Conservation (phyloP, 2,329 filamentous ascomycete species). For the Pleoardoris graminearum region DNA sequence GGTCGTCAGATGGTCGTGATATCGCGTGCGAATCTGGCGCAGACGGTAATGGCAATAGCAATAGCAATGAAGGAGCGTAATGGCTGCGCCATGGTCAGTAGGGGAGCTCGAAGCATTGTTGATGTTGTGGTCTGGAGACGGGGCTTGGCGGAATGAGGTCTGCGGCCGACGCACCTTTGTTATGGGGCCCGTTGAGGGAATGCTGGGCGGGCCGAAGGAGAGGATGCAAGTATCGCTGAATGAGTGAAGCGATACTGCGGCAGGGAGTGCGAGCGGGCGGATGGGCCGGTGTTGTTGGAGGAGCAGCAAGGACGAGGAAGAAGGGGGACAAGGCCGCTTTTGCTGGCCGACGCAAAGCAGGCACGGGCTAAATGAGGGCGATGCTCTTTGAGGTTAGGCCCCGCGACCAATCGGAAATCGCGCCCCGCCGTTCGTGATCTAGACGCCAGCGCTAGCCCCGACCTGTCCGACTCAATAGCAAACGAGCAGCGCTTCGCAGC, state of each 20-base stretch:
- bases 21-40: background rate
- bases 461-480: conserved; percentile 12
- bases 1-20: conserved; percentile 14
- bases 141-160: conserved; percentile 27
- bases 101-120: background rate
- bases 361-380: conserved; percentile 5
- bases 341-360: conserved; percentile 2
- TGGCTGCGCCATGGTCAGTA: conserved; percentile 31
- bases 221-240: conserved; percentile 60
- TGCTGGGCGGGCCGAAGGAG: conserved; percentile 40
- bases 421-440: conserved; percentile 4
- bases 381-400: conserved; percentile 7
- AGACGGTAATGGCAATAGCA: conserved; percentile 20
- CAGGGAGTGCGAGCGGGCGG: conserved; percentile 27
- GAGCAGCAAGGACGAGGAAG: conserved; percentile 20
- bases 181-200: conserved; percentile 22
- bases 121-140: conserved; percentile 20
- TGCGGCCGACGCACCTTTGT: conserved; percentile 34
- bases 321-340: conserved; percentile 16
- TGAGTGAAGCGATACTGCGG: conserved; percentile 63
- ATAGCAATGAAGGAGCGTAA: conserved; percentile 33
- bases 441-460: conserved; percentile 15
- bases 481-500: conserved; percentile 8
- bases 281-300: conserved; percentile 40
- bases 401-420: conserved; percentile 15